phyloP scores from a whole-genome alignment of 345 rosid species.

The Eucalyptus pumila region DNA sequence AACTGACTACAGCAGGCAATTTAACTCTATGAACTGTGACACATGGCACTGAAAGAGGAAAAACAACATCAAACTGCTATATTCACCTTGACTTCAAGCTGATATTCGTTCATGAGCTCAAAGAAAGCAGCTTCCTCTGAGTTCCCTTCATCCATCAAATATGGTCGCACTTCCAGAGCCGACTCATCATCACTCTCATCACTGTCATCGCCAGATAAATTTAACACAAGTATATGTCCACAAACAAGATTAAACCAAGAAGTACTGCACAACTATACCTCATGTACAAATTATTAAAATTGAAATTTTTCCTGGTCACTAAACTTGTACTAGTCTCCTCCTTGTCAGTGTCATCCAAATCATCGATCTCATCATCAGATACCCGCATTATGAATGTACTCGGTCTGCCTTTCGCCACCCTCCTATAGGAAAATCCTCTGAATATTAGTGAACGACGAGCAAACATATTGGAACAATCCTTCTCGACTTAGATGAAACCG shows the following conservation, averaged over 20 bases:
- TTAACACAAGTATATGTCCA: not conserved
- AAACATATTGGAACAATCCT: not conserved
- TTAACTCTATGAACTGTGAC: not conserved
- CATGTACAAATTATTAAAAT: conserved; percentile 31
- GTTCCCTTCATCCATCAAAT: conserved; percentile 40
- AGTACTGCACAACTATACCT: conserved; percentile 19
- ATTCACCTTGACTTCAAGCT: conserved; percentile 49
- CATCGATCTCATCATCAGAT: conserved; percentile 44
- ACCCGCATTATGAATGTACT: conserved; percentile 30
- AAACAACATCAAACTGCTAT: not conserved
- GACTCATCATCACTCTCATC: conserved; percentile 51
- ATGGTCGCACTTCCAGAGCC: conserved; percentile 18
- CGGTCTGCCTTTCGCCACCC: conserved; percentile 13
- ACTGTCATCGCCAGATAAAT: conserved; percentile 10
- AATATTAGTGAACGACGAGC: not conserved
- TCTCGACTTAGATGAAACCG: not conserved
- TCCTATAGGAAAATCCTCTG: conserved; percentile 6
- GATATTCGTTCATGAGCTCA: conserved; percentile 46
- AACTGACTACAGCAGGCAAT: not conserved
- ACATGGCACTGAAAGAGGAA: not conserved
- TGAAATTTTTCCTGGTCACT: conserved; percentile 23
- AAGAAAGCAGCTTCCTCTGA: conserved; percentile 40
- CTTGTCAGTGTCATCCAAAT: conserved; percentile 19
- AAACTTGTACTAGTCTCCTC: conserved; percentile 7
- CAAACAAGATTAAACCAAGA: not conserved